Evolutionary conservation across 2,329 filamentous ascomycete species (phyloP).

Genomic region (Ceratocystis diversiconidia): DNA sequence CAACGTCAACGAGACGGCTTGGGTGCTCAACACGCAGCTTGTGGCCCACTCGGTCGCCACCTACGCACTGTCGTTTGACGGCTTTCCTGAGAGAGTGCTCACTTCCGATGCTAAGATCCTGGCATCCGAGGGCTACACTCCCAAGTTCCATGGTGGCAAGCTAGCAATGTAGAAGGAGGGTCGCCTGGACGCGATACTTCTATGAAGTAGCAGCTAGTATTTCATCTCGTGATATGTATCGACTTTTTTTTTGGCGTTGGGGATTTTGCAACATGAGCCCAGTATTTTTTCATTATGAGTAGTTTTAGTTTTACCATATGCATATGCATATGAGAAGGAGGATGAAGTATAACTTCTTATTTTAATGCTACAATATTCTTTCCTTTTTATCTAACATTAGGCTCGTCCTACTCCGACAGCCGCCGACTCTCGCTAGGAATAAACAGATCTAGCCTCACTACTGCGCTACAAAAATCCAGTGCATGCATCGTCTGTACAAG

Average conservation of each 20-base stretch:
- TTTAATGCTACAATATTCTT: background rate
- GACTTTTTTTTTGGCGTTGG: background rate
- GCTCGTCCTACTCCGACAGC: background rate
- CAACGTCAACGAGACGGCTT: slow-evolving; percentile 46
- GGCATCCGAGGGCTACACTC: slow-evolving; percentile 23
- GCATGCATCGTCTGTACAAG: background rate
- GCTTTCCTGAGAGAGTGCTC: slow-evolving; percentile 42
- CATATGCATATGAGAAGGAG: background rate
- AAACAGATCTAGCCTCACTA: background rate
- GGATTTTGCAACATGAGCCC: background rate
- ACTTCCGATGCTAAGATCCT: slow-evolving; percentile 22
- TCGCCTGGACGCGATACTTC: no score
- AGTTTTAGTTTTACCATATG: background rate
- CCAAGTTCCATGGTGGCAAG: slow-evolving; percentile 38
- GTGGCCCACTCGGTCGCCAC: slow-evolving; percentile 62
- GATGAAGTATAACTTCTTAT: background rate
- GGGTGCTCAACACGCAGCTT: slow-evolving; percentile 47
- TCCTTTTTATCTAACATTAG: background rate
- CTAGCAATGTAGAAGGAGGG: slow-evolving; percentile 29
- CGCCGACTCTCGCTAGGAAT: background rate
- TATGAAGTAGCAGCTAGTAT: background rate
- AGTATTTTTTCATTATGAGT: background rate
- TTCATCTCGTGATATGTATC: background rate
- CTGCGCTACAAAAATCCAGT: background rate
- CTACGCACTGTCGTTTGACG: slow-evolving; percentile 50